These are phyloP conservation scores for Penicillium pulvis DNA, from an alignment of 495 filamentous ascomycete species.

Conservation along the genomic window DNA sequence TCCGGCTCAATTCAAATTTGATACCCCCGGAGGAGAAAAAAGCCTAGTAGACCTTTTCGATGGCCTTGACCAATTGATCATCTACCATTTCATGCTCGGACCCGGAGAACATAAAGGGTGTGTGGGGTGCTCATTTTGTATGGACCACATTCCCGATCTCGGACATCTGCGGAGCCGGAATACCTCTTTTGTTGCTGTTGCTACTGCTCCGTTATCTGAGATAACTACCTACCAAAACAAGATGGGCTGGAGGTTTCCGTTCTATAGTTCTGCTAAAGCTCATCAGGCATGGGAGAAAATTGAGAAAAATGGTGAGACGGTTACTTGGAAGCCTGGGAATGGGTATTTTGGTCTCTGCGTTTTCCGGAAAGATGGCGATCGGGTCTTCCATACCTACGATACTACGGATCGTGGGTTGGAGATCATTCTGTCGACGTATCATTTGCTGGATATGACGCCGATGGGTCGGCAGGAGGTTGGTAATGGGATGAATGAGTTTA, in stretches of 20 bases:
- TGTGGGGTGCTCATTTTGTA: slow-evolving; percentile 38
- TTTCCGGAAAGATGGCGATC: slow-evolving; percentile 36
- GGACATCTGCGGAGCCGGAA: slow-evolving; percentile 36
- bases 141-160: slow-evolving; percentile 41
- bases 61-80: slow-evolving; percentile 42
- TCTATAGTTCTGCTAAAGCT: slow-evolving; percentile 38
- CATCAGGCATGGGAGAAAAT: slow-evolving; percentile 21
- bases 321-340: slow-evolving; percentile 3
- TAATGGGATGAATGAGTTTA: slow-evolving; percentile 26
- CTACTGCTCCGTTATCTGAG: slow-evolving; percentile 38
- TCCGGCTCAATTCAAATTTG: slow-evolving; percentile 37
- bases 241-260: slow-evolving; percentile 48
- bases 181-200: slow-evolving; percentile 39
- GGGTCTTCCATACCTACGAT: slow-evolving; percentile 46
- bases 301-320: slow-evolving; percentile 25
- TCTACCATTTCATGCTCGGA: slow-evolving; percentile 52
- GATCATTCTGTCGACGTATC: slow-evolving; percentile 26
- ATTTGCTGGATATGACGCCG: slow-evolving; percentile 30
- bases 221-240: slow-evolving; percentile 38
- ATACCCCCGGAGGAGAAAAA: slow-evolving; percentile 32
- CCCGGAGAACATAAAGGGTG: slow-evolving; percentile 36
- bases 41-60: slow-evolving; percentile 42
- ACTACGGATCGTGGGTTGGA: slow-evolving; percentile 42
- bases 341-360: slow-evolving; percentile 30
- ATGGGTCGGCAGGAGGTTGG: slow-evolving; percentile 29